Evolutionary conservation across 176 grass and related monocot species (phyloP).

Genomic region (Bromus sterilis): DNA sequence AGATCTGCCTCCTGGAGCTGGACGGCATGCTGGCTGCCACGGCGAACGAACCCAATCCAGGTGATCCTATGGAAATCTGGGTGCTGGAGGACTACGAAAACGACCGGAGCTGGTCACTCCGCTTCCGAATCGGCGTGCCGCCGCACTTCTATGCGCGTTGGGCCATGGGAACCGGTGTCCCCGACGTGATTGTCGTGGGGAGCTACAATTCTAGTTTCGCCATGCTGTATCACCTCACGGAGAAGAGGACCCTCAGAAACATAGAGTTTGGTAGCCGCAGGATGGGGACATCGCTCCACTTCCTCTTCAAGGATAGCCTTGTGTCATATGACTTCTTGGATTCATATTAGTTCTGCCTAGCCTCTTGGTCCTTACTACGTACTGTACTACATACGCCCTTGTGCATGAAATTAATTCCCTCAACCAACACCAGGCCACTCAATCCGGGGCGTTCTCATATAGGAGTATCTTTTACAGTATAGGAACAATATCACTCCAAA

Average conservation of each 20-base stretch:
- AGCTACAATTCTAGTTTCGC: not conserved
- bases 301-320: not conserved
- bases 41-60: not conserved
- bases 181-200: not conserved
- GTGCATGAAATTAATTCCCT: too few relatives aligned
- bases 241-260: not conserved
- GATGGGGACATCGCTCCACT: not conserved
- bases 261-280: not conserved
- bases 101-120: not conserved
- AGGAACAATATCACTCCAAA: too few relatives aligned
- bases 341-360: too few relatives aligned
- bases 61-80: not conserved
- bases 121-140: not conserved
- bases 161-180: too few relatives aligned
- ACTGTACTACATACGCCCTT: too few relatives aligned
- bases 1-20: not conserved
- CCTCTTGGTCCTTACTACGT: too few relatives aligned
- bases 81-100: not conserved
- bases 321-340: not conserved
- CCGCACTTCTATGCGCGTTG: not conserved
- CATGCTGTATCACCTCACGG: not conserved
- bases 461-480: too few relatives aligned
- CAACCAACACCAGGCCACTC: too few relatives aligned
- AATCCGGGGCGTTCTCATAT: too few relatives aligned
- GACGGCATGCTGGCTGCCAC: not conserved